Conservation (phyloP, 2,329 filamentous ascomycete species). For the Diaporthe citrichinensis region DNA sequence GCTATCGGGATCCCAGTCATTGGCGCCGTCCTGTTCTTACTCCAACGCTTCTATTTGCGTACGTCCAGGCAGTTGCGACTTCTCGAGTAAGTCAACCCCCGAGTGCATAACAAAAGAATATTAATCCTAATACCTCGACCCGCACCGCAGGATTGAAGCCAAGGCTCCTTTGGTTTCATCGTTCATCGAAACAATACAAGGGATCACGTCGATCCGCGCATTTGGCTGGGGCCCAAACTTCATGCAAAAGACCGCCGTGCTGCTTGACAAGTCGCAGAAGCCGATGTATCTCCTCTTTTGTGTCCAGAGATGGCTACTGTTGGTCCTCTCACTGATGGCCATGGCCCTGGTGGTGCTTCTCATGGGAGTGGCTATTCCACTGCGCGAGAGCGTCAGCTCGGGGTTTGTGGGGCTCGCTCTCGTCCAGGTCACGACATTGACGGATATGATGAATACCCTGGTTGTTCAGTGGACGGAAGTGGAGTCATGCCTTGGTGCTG, state of each 20-base stretch:
- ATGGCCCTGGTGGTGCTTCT: slow-evolving; percentile 41
- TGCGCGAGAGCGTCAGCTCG: slow-evolving; percentile 19
- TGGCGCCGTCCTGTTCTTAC: not conserved
- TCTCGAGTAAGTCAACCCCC: not conserved
- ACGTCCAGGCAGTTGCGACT: slow-evolving; percentile 24
- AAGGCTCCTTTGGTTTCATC: not conserved
- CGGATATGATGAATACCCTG: slow-evolving; percentile 25
- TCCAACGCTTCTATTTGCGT: slow-evolving; percentile 25
- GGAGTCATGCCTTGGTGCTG: slow-evolving; percentile 41
- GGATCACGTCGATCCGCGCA: slow-evolving; percentile 28
- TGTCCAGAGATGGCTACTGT: slow-evolving; percentile 44
- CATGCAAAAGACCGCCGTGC: slow-evolving; percentile 5
- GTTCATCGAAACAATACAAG: slow-evolving; percentile 14
- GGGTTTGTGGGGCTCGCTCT: slow-evolving; percentile 42
- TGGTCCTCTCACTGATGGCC: slow-evolving; percentile 42
- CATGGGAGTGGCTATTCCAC: slow-evolving; percentile 35
- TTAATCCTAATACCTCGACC: not conserved
- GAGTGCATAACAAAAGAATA: not conserved
- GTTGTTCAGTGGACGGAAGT: slow-evolving; percentile 42
- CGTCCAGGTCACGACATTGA: slow-evolving; percentile 39
- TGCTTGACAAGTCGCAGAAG: slow-evolving; percentile 42
- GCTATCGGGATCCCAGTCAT: slow-evolving; percentile 3
- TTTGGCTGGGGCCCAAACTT: slow-evolving; percentile 33
- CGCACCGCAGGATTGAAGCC: not conserved
- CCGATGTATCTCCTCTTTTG: slow-evolving; percentile 43